Evolutionary conservation across 345 rosid genomes (phyloP).

Genomic region (Limnanthes douglasii): DNA sequence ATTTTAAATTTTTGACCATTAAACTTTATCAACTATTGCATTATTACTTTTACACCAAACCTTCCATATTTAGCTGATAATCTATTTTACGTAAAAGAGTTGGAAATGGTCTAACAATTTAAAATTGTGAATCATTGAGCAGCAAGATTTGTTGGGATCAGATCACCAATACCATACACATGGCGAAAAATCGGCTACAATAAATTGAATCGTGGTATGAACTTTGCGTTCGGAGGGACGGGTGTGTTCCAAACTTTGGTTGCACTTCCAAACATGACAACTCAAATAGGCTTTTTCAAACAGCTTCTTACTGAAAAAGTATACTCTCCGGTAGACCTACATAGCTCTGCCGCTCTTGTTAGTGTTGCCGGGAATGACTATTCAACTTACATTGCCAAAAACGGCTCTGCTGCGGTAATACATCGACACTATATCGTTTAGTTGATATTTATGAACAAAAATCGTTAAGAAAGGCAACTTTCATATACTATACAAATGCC

Average conservation of each 20-base stretch:
- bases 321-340: slow-evolving; percentile 20
- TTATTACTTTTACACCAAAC: too few relatives aligned
- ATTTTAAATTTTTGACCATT: too few relatives aligned
- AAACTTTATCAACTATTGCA: too few relatives aligned
- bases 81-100: too few relatives aligned
- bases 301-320: slow-evolving; percentile 16
- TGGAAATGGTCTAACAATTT: too few relatives aligned
- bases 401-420: slow-evolving; percentile 33
- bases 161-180: slow-evolving; percentile 56
- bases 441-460: background rate
- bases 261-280: slow-evolving; percentile 49
- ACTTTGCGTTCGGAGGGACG: slow-evolving; percentile 74
- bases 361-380: slow-evolving; percentile 75
- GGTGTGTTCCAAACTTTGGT: slow-evolving; percentile 47
- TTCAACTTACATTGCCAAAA: slow-evolving; percentile 15
- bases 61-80: too few relatives aligned
- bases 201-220: too few relatives aligned
- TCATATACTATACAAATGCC: background rate
- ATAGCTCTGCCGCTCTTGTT: slow-evolving; percentile 36
- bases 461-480: background rate
- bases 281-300: slow-evolving; percentile 49
- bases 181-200: too few relatives aligned
- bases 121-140: too few relatives aligned
- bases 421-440: background rate
- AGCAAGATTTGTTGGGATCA: slow-evolving; percentile 43